Conservation (phyloP, 805 yeast genomes). For the Hanseniaspora lachancei region DNA sequence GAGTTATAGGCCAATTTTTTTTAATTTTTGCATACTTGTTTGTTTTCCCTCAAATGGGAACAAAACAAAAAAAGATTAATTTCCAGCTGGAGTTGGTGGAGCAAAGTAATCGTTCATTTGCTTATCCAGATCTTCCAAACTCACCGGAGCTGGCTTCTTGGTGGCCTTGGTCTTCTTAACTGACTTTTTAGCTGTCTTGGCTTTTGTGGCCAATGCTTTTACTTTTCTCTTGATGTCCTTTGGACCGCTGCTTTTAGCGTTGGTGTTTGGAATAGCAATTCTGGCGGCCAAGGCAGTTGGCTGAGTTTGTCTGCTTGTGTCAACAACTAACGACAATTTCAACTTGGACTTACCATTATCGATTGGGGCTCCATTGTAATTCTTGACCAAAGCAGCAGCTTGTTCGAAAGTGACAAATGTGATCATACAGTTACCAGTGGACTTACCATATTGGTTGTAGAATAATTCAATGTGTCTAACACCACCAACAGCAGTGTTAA, state of each 20-base stretch:
- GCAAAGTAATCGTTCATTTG: constrained; percentile 95
- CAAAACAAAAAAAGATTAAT: constrained; percentile 12
- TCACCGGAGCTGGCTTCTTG: constrained; percentile 11
- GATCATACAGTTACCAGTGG: constrained; percentile 84
- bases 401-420: constrained; percentile 53
- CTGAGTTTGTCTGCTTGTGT: constrained; percentile 58
- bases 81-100: constrained; percentile 25
- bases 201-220: constrained; percentile 15
- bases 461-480: constrained; percentile 56
- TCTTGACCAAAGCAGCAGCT: constrained; percentile 68
- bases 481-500: constrained; percentile 76
- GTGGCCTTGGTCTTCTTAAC: constrained; percentile 15
- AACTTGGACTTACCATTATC: constrained; percentile 72
- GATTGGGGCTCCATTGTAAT: constrained; percentile 84
- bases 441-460: constrained; percentile 78
- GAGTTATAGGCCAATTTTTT: too few relatives aligned
- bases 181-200: constrained; percentile 16
- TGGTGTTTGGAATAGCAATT: constrained; percentile 15
- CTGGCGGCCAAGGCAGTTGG: constrained; percentile 19
- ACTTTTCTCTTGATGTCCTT: constrained; percentile 15
- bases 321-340: constrained; percentile 70
- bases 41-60: too few relatives aligned
- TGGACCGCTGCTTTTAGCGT: constrained; percentile 8
- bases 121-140: constrained; percentile 87
- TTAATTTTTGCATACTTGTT: too few relatives aligned